Conservation (phyloP, 2,329 filamentous ascomycete species). For the Fusarium sp. region DNA sequence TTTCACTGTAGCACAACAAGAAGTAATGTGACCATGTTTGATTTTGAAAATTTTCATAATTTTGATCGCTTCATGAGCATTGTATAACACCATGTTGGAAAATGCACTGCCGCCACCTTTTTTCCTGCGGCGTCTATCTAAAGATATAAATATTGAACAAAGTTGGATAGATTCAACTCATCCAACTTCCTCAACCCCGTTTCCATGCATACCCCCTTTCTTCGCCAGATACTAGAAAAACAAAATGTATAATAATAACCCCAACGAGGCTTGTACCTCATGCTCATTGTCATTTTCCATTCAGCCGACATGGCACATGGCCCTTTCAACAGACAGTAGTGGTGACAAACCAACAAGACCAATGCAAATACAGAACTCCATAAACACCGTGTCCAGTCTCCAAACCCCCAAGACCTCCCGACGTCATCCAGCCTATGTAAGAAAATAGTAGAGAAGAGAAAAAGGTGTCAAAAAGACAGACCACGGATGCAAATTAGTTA, state of each 20-base stretch:
- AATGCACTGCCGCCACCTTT: slow-evolving; percentile 20
- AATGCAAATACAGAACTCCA: slow-evolving; percentile 26
- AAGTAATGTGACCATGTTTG: not conserved
- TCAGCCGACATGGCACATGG: slow-evolving; percentile 8
- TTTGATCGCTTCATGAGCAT: slow-evolving; percentile 16
- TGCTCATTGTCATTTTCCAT: not conserved
- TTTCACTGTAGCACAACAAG: not conserved
- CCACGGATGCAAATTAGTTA: slow-evolving; percentile 14
- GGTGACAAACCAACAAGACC: slow-evolving; percentile 13
- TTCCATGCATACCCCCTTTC: slow-evolving; percentile 19
- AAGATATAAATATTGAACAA: slow-evolving; percentile 7
- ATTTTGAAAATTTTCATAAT: slow-evolving; percentile 8
- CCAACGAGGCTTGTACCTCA: slow-evolving; percentile 1
- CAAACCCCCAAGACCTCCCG: not conserved
- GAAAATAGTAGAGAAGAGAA: slow-evolving; percentile 4
- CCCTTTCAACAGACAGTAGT: slow-evolving; percentile 2
- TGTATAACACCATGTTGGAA: slow-evolving; percentile 16
- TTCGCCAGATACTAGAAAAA: slow-evolving; percentile 19
- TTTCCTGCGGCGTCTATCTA: slow-evolving; percentile 30
- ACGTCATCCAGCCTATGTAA: slow-evolving; percentile 9
- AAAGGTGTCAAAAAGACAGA: slow-evolving; percentile 14
- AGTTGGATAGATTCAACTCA: slow-evolving; percentile 6
- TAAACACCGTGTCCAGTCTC: slow-evolving; percentile 36
- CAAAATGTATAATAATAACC: slow-evolving; percentile 11
- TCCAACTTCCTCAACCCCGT: slow-evolving; percentile 10